Conservation (phyloP, 106 monocot species). For the Hemerocallis citrina region DNA sequence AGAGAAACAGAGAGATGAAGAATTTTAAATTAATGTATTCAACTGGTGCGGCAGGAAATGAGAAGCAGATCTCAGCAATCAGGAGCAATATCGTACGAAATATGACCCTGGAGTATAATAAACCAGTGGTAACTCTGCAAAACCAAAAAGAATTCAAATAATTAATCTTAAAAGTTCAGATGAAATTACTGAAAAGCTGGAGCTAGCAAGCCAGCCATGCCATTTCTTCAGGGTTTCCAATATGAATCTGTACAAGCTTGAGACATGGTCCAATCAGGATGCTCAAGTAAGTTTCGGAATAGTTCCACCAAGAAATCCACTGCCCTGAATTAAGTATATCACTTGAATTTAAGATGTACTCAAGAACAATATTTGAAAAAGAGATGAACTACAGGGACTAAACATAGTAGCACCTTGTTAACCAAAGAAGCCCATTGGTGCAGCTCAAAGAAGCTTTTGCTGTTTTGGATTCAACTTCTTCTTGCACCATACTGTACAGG, state of each 20-base stretch:
- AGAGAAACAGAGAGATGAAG: too few species aligned
- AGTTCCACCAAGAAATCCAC: slow-evolving; percentile 89
- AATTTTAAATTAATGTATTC: not conserved
- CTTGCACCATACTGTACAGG: slow-evolving; percentile 73
- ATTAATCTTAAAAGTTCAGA: not conserved
- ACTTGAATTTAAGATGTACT: too few species aligned
- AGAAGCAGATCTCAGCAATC: not conserved
- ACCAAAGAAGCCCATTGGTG: slow-evolving; percentile 78
- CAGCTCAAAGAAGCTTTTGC: slow-evolving; percentile 75
- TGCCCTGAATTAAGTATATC: slow-evolving; percentile 50
- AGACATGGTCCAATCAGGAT: slow-evolving; percentile 84
- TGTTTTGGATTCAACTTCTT: slow-evolving; percentile 61
- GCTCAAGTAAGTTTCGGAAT: slow-evolving; percentile 64
- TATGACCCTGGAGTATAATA: not conserved
- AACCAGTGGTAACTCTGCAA: not conserved
- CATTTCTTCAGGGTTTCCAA: slow-evolving; percentile 74
- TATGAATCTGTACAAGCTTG: slow-evolving; percentile 78
- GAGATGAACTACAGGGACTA: too few species aligned
- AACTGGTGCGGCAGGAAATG: not conserved
- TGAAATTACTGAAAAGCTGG: slow-evolving; percentile 62
- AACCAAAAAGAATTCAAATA: not conserved
- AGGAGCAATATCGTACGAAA: not conserved
- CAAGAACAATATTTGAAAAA: too few species aligned
- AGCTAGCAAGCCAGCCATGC: slow-evolving; percentile 94
- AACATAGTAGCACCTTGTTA: slow-evolving; percentile 44